Percentiles rank a stretch among this genome's conserved stretches.
These are phyloP conservation scores for Nowakowskiella sp. DNA, from an alignment of 192 early-diverging fungal genomes.

Conservation along the genomic window DNA sequence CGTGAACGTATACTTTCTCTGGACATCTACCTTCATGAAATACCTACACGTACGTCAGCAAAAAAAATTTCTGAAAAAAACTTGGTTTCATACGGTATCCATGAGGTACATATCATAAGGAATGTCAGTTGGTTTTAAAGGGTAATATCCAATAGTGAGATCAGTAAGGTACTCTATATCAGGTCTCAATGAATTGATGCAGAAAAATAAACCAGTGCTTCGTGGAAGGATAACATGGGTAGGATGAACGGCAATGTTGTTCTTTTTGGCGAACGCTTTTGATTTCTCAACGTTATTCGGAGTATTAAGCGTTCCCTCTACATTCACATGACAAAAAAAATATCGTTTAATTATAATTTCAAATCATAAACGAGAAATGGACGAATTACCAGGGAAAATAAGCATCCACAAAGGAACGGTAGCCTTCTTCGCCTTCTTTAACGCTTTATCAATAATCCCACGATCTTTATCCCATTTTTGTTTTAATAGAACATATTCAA, in stretches of 20 bases:
- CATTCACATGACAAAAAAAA: too few relatives aligned
- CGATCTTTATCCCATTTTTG: slow-evolving; percentile 76
- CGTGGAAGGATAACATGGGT: slow-evolving; percentile 77
- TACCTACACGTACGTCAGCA: too few relatives aligned
- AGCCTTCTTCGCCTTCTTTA: slow-evolving; percentile 8
- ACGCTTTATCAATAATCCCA: slow-evolving; percentile 41
- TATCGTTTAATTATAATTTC: too few relatives aligned
- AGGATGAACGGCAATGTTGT: slow-evolving; percentile 30
- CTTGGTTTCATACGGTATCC: too few relatives aligned
- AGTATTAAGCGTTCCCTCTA: slow-evolving; percentile 91
- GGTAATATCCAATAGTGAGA: slow-evolving; percentile 81
- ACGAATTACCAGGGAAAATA: slow-evolving; percentile 90
- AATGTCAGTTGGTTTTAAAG: slow-evolving; percentile 55
- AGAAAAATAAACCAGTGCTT: slow-evolving; percentile 70
- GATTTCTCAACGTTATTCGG: slow-evolving; percentile 61
- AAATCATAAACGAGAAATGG: too few relatives aligned
- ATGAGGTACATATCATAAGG: slow-evolving; percentile 81
- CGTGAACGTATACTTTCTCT: slow-evolving; percentile 70
- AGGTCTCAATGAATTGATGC: slow-evolving; percentile 55
- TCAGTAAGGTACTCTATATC: slow-evolving; percentile 74
- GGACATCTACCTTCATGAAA: slow-evolving; percentile 70
- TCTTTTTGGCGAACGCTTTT: slow-evolving; percentile 62
- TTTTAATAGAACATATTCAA: slow-evolving; percentile 92
- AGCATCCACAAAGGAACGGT: slow-evolving; percentile 76
- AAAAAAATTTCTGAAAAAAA: too few relatives aligned